phyloP scores from a whole-genome alignment of 345 rosid genomes.

The Lepidium sativum region DNA sequence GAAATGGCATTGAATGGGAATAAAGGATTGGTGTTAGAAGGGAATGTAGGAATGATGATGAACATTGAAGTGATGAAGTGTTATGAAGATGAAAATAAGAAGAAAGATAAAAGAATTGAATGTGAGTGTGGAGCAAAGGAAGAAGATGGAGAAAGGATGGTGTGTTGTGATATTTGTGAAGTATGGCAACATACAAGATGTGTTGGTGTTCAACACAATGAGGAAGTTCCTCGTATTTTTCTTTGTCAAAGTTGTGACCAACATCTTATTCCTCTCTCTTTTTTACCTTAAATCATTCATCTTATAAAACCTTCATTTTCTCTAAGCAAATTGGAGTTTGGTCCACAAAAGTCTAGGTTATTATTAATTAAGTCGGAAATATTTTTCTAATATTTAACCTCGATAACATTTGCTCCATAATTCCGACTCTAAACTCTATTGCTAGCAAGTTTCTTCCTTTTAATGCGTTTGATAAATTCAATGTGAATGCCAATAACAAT shows the following conservation, averaged over 20 bases:
- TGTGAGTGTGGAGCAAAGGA: slow-evolving; percentile 63
- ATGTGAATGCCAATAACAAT: not conserved
- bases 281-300: slow-evolving; percentile 35
- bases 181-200: slow-evolving; percentile 90
- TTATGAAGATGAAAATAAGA: slow-evolving; percentile 26
- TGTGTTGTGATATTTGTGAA: slow-evolving; percentile 79
- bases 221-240: slow-evolving; percentile 64
- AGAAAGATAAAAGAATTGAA: slow-evolving; percentile 31
- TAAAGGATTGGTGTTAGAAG: slow-evolving; percentile 40
- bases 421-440: too few relatives aligned
- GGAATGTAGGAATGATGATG: slow-evolving; percentile 29
- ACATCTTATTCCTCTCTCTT: slow-evolving; percentile 49
- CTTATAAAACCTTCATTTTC: not conserved
- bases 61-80: slow-evolving; percentile 13
- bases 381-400: too few relatives aligned
- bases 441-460: not conserved
- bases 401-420: too few relatives aligned
- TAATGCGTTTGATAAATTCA: not conserved
- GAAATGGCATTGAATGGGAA: slow-evolving; percentile 34
- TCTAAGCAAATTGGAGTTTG: not conserved
- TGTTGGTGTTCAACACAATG: slow-evolving; percentile 52
- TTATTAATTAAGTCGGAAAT: too few relatives aligned
- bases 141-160: slow-evolving; percentile 81
- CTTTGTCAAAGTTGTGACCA: slow-evolving; percentile 81
- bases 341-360: not conserved